Evolutionary conservation across 2,329 filamentous ascomycete genomes (phyloP), one percentile per base, ranked within the genome.

Genomic region (Claviceps maximensis): DNA sequence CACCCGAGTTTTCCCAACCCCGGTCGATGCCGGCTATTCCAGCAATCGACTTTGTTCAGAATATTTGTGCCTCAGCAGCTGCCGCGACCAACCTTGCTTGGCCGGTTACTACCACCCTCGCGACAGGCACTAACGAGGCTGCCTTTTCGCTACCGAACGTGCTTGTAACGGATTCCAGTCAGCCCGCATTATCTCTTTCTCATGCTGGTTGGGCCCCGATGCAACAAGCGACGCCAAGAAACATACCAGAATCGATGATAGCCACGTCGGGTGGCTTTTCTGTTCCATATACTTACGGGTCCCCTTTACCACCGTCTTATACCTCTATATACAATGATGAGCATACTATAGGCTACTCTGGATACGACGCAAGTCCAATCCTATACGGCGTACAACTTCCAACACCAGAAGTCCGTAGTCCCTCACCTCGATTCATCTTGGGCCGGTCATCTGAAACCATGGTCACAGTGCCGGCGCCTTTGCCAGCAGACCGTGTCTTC

Each of bases 401-500:
- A 55, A 57, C 63, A 58, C 68, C 67, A 62, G 66, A 71, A 63
- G 69, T 76, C 68, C 73, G 74, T 71, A 73, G 71, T 65, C 67
- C 71, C 57, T 74, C 73, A 62, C 73, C 75, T 66, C 68, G 69
- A 62, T 63, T 71, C 60, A 69, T 71, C 58, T 67, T 71, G 62
- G 67, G 70, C 63, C 70, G 73, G 66, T 68, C 69, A 59, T 69
- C 69, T 66, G 75, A 76, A 65, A 69, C 71, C 66, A 59, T 78
- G 69, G 69, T 76, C 64, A 72, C 71, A 59, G 61, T 72, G 58
- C 63, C 72, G 53, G 62, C 69, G 56, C 62, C 71, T 55, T 60
- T 73, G 55, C 64, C 69, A 51, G 54, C 63, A 54, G 63, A 64
- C 49, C 58, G 40, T 50, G 47, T 62, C 55, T 58, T 69, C 55